phyloP scores from a whole-genome alignment of 176 grass and related monocot genomes.

The Aegilops sharonensis region DNA sequence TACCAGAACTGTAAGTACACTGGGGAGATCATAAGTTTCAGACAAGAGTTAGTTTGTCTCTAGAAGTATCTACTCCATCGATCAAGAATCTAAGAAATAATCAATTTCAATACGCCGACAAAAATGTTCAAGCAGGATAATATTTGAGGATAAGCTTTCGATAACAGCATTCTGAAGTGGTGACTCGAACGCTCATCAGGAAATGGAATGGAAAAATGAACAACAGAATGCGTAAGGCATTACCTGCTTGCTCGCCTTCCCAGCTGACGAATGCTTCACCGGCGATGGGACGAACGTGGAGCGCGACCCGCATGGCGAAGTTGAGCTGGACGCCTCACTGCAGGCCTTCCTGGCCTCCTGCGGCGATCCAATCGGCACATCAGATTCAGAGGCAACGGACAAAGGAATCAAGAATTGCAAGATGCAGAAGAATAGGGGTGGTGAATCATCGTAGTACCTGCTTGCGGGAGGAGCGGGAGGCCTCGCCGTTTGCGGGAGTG shows the following conservation, averaged over 20 bases:
- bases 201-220: not conserved
- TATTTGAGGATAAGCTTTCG: not conserved
- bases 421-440: not conserved
- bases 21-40: not conserved
- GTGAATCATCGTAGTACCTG: not conserved
- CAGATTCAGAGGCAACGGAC: not conserved
- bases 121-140: not conserved
- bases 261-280: not conserved
- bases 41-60: not conserved
- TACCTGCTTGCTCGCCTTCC: not conserved
- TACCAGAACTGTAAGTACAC: not conserved
- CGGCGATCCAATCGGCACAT: not conserved
- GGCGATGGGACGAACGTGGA: not conserved
- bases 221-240: not conserved
- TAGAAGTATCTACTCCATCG: not conserved
- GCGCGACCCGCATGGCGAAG: not conserved
- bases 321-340: not conserved
- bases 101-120: not conserved
- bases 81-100: not conserved
- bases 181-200: not conserved
- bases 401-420: not conserved
- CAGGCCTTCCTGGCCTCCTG: constrained; percentile 5
- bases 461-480: not conserved
- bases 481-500: too few relatives aligned
- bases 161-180: not conserved